Evolutionary conservation across 1,284 basidiomycete genomes (phyloP).

Genomic region (Ustilago sp.): DNA sequence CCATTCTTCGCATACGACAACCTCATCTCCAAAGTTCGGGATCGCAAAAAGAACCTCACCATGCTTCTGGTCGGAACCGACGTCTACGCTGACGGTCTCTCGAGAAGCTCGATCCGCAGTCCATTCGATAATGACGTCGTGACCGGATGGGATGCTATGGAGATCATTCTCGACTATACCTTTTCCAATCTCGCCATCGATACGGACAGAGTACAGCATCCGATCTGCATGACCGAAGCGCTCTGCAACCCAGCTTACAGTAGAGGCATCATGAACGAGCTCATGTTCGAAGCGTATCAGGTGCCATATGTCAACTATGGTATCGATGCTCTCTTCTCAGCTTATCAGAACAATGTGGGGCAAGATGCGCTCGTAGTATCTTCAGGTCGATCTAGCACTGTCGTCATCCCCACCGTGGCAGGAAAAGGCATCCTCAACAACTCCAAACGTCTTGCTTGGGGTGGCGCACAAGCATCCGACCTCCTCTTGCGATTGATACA

Average conservation of each 20-base stretch:
- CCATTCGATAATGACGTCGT: conserved; percentile 67
- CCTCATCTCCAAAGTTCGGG: conserved; percentile 63
- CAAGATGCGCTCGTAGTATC: conserved; percentile 62
- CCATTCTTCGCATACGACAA: conserved; percentile 62
- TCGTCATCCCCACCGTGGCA: conserved; percentile 60
- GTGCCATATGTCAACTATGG: conserved; percentile 89
- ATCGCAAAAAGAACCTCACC: conserved; percentile 60
- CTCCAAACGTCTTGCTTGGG: conserved; percentile 83
- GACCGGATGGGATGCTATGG: conserved; percentile 71
- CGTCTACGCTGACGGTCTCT: conserved; percentile 63
- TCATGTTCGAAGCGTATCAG: conserved; percentile 93
- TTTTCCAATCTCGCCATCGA: conserved; percentile 89
- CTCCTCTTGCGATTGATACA: conserved; percentile 91
- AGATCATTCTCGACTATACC: conserved; percentile 91
- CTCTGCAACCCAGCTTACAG: conserved; percentile 90
- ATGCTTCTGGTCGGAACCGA: conserved; percentile 64
- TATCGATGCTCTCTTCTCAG: conserved; percentile 92
- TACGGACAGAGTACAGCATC: conserved; percentile 82
- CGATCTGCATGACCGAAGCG: conserved; percentile 93
- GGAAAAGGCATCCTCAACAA: conserved; percentile 61
- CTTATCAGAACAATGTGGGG: conserved; percentile 72
- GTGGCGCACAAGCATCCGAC: conserved; percentile 87
- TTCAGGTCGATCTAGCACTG: conserved; percentile 58
- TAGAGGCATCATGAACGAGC: conserved; percentile 87
- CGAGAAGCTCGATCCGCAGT: conserved; percentile 55